Evolutionary conservation across 768 basidiomycete genomes (phyloP), one percentile per base, ranked within the genome.

Genomic region (Phylloporus sp.): DNA sequence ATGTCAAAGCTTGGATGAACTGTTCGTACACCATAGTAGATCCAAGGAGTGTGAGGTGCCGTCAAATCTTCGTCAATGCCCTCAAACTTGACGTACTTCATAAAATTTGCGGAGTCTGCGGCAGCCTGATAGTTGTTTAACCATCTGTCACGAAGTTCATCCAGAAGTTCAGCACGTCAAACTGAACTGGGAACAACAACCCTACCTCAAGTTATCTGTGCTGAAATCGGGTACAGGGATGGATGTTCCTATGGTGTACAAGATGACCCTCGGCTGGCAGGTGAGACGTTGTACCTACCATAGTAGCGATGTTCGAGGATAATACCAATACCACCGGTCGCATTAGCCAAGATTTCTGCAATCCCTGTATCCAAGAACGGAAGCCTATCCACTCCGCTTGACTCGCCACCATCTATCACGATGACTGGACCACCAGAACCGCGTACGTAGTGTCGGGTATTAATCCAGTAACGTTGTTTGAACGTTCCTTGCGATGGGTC

Each of bases 251-350:
- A 47, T 18, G 6, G 38, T 43, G 28, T 36, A n/a, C 50, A 12
- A 16, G 35, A 23, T 34, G 18, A 38, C 42, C 5, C n/a, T 7
- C 16, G 23, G 4, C 4, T 11, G 23, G 15, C 49, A 47, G 38
- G 20, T 31, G 20, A 20, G 45, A 11, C n/a, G 31, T 7, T 26
- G 24, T 59, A 26, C 72, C 15, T 51, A 72, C 93, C 91, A 65
- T 95, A 95, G 67, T 88, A 93, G 55, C 94, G 80, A 68, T 97
- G 94, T 66, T 97, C 94, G 31, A 97, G 75, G n/a, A 97, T 81
- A 36, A 97, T 80, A 18, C 88, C 87, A 6, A 97, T 76, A 5
- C 95, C 95, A n/a, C 84, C 80, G 0, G 92, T 95, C 18, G 86
- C 86, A 49, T 80, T 84, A 3, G 89, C 76, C 49, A 97, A 73